Evolutionary conservation across 805 yeast species (phyloP), one percentile per base, ranked within the genome.

Genomic region (Clavispora santaluciae): DNA sequence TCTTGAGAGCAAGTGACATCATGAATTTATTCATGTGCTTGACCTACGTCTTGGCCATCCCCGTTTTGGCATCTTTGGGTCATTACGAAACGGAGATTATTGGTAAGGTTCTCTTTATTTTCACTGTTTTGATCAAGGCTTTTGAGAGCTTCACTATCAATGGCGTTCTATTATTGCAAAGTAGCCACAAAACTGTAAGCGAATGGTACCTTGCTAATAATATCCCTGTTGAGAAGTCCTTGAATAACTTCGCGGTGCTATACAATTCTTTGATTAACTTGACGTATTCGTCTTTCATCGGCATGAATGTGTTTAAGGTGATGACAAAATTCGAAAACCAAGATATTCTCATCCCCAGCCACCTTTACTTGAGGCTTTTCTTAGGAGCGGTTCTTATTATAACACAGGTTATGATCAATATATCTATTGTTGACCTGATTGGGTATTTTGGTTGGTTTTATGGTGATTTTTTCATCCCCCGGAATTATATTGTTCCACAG

Each of bases 391-490:
- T 78, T 43, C 65, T 84, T 25, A 65, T 81, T 12, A 50, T 71
- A 6, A 66, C 86, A 22, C 95, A 86, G 52, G 56, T 73, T 13
- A 79, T 87, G 83, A 82, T 87, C 25, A 79, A 83, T 49, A 52
- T 70, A 18, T 83, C 87, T 22, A 83, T 85, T 26, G 72, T 79
- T 48, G 76, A 77, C 33, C 79, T 85, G 37, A 78, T 86, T 48
- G 91, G 91, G 2, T 83, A 83, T 45, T 84, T 81, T 60, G 93
- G 95, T n/a, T 86, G 93, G 93, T 86, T 85, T 54, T 86, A 82
- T 59, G 95, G 95, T 42, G 95, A 86, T 59, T 86, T 86, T 61
- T 86, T 85, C 61, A 64, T 83, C 43, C 78, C 84, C 26, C 75
- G 71, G 39, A 66, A 74, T 15, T 42, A 53, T 5, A 39, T 49